Evolutionary conservation across 306 rosid genomes (phyloP), one percentile per base, ranked within the genome.

Genomic region (Quillaja saponaria): DNA sequence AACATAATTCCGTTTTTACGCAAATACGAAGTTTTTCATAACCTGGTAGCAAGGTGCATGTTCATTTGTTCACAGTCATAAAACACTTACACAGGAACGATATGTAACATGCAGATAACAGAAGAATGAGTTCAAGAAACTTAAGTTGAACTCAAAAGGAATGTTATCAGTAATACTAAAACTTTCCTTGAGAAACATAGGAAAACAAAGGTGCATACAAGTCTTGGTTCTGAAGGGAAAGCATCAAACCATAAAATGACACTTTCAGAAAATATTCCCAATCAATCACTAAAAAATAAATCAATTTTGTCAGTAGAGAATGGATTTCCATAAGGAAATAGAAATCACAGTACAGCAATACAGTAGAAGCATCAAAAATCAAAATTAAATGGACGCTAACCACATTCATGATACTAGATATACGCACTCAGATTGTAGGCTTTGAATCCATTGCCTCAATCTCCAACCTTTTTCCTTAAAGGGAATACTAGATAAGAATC

Each of bases 211-310:
- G 58, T 40, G 13, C 34, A 42, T 40, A 20, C 18, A 46, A 35
- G 34, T n/a, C 40, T n/a, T n/a, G n/a, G n/a, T n/a, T n/a, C 47
- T 28, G 25, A 54, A 47, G 54, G 16, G 45, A 66, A 67, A 41
- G 15, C 19, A 60, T 61, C 11, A 38, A 14, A 2, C 34, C 51
- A 64, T 48, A 5, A 52, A 12, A 50, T 28, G n/a, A 66, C 2
- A 17, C 12, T 10, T 13, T 15, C 13, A 55, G 7, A 35, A 21
- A 50, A 67, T 46, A 53, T 63, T 44, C 47, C 20, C 7, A 13
- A 28, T 28, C 20, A 73, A 55, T 61, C 14, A 33, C 33, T 31
- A 17, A 49, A 5, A 54, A 4, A 18, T 25, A 51, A 4, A 8
- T 51, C 15, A 56, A 42, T 16, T 15, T 49, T 40, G 58, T 44